Conservation (phyloP, 2,329 filamentous ascomycete genomes). For the Ascochyta rabiei region DNA sequence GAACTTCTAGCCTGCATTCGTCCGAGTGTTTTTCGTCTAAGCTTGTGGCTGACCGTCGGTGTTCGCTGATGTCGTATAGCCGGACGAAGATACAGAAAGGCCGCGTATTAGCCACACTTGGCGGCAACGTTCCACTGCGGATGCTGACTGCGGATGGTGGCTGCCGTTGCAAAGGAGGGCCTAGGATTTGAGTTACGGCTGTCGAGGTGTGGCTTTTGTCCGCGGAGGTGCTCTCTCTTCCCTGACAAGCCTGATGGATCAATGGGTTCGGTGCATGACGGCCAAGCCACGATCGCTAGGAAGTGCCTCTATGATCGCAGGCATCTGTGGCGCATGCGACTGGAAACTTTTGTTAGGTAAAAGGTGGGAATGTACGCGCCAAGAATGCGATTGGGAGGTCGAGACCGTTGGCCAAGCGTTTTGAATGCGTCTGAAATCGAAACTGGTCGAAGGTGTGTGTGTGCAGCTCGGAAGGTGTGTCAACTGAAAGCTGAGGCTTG, state of each 20-base stretch:
- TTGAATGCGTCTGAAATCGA: conserved; percentile 9
- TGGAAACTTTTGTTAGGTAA: conserved; percentile 15
- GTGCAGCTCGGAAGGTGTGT: neutral
- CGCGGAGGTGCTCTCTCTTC: conserved; percentile 9
- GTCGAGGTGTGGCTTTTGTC: conserved; percentile 3
- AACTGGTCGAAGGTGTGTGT: neutral
- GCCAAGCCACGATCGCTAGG: conserved; percentile 11
- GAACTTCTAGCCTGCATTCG: conserved; percentile 11
- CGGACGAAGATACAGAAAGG: neutral
- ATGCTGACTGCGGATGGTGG: neutral
- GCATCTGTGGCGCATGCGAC: conserved; percentile 9
- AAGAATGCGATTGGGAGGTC: neutral
- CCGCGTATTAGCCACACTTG: conserved; percentile 15
- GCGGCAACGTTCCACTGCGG: neutral
- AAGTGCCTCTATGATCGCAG: conserved; percentile 4
- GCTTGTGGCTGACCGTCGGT: conserved; percentile 10
- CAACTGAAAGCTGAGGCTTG: conserved; percentile 5
- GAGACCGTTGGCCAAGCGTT: conserved; percentile 14
- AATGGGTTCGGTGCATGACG: conserved; percentile 9
- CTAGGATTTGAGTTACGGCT: neutral
- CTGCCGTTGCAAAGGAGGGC: neutral
- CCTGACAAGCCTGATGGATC: conserved; percentile 2
- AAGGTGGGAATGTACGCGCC: conserved; percentile 1
- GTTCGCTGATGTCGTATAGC: conserved; percentile 2
- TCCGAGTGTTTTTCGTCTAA: conserved; percentile 2